These are phyloP conservation scores for Ophiosphaerella narmari DNA, from an alignment of 2,329 filamentous ascomycete species.

Conservation along the genomic window DNA sequence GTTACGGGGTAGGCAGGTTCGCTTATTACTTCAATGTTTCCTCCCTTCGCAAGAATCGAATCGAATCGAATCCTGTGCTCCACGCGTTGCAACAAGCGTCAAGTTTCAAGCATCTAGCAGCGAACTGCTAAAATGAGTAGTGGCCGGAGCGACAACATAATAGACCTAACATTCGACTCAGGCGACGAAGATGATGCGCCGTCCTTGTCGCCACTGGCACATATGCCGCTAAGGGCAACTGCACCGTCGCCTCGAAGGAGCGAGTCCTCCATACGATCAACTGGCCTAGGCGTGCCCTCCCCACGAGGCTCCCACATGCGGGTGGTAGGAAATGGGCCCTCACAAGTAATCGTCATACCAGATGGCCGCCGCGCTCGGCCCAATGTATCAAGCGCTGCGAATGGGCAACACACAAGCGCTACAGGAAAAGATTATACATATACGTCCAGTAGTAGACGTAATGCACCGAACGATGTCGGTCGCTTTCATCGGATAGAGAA, in stretches of 20 bases:
- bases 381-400: not conserved
- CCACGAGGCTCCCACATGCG: no score
- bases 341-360: not conserved
- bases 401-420: not conserved
- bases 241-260: slow-evolving; percentile 5
- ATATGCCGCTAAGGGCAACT: not conserved
- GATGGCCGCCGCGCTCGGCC: not conserved
- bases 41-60: no score
- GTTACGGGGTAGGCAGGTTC: no score
- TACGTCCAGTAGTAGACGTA: not conserved
- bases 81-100: not conserved
- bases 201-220: not conserved
- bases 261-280: not conserved
- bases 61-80: no score
- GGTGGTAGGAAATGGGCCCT: no score
- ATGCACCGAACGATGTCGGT: not conserved
- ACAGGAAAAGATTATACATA: slow-evolving; percentile 3
- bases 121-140: slow-evolving; percentile 23
- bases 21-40: no score
- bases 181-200: slow-evolving; percentile 14
- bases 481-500: slow-evolving; percentile 18
- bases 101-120: not conserved
- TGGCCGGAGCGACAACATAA: slow-evolving; percentile 13
- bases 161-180: slow-evolving; percentile 32
- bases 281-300: no score